phyloP scores from a whole-genome alignment of 768 basidiomycete species.

The Butyriboletus loyo region DNA sequence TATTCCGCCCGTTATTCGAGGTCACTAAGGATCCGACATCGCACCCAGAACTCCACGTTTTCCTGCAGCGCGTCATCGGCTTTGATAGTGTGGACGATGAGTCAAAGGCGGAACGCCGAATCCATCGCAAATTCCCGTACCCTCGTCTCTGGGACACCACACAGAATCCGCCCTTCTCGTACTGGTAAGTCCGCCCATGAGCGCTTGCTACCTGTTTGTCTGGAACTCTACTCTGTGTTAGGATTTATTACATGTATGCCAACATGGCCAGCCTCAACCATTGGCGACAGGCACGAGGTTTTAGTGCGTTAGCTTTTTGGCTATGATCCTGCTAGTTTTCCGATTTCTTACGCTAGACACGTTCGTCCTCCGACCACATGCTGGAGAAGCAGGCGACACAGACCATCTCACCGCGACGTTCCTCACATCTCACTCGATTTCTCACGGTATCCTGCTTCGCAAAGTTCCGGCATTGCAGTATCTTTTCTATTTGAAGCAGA shows the following conservation, averaged over 20 bases:
- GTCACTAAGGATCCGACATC: slow-evolving; percentile 87
- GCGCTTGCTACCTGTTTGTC: neutral
- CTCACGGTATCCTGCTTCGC: slow-evolving; percentile 96
- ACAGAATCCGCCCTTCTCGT: slow-evolving; percentile 92
- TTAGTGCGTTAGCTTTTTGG: slow-evolving; percentile 61
- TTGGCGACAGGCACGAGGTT: slow-evolving; percentile 84
- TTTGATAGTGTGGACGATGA: slow-evolving; percentile 99
- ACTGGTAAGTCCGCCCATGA: slow-evolving; percentile 60
- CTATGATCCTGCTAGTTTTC: slow-evolving; percentile 2
- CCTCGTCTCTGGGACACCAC: slow-evolving; percentile 85
- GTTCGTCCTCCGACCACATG: slow-evolving; percentile 94
- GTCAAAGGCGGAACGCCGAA: slow-evolving; percentile 86
- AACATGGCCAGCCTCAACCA: slow-evolving; percentile 95
- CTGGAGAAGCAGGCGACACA: slow-evolving; percentile 96
- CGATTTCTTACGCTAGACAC: slow-evolving; percentile 58
- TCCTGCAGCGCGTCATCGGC: slow-evolving; percentile 92
- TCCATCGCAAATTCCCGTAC: slow-evolving; percentile 92
- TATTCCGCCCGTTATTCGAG: slow-evolving; percentile 92
- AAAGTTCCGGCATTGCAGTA: slow-evolving; percentile 98
- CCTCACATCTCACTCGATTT: slow-evolving; percentile 95
- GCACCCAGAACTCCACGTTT: slow-evolving; percentile 93
- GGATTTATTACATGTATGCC: slow-evolving; percentile 97
- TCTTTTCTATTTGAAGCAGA: slow-evolving; percentile 96
- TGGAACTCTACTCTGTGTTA: slow-evolving; percentile 27
- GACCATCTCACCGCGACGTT: slow-evolving; percentile 97